phyloP scores from a whole-genome alignment of 495 filamentous ascomycete species.

The Thermothielavioides terrestris region DNA sequence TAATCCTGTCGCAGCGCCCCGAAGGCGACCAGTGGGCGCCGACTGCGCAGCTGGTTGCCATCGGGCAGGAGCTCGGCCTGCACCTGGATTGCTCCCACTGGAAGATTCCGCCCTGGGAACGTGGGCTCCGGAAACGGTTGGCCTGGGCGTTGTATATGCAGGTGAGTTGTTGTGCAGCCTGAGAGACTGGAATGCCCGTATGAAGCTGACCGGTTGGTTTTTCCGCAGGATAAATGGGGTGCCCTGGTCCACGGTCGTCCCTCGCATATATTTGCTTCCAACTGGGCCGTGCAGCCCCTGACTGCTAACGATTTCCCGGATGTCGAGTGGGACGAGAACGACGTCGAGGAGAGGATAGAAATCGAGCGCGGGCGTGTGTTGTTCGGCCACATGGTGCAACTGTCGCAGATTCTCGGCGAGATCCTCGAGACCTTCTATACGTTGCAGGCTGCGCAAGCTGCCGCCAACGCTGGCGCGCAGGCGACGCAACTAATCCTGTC shows the following conservation, averaged over 20 bases:
- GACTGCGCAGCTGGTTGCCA: conserved; percentile 74
- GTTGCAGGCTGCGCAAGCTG: conserved; percentile 48
- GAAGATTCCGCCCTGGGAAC: conserved; percentile 84
- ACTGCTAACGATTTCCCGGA: conserved; percentile 65
- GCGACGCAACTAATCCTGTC: conserved; percentile 58
- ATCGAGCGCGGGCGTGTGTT: conserved; percentile 59
- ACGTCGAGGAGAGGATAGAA: conserved; percentile 52
- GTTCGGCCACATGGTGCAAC: conserved; percentile 64
- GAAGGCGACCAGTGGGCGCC: conserved; percentile 78
- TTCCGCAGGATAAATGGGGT: conserved; percentile 76
- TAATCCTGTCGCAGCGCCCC: conserved; percentile 81
- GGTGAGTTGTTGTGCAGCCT: not conserved
- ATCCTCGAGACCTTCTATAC: conserved; percentile 77
- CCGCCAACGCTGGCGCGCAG: conserved; percentile 41
- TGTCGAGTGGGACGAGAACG: conserved; percentile 45
- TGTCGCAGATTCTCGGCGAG: conserved; percentile 68
- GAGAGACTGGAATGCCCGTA: not conserved
- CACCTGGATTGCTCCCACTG: conserved; percentile 82
- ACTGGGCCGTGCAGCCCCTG: conserved; percentile 73
- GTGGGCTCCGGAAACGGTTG: conserved; percentile 69
- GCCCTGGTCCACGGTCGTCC: conserved; percentile 79
- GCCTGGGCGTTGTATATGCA: conserved; percentile 83
- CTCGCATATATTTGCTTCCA: conserved; percentile 68
- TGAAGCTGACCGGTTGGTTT: not conserved
- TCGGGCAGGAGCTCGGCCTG: conserved; percentile 74